Evolutionary conservation across 75 land plant genomes (phyloP), one percentile per base, ranked within the genome.

Genomic region (Cupressus sempervirens): DNA sequence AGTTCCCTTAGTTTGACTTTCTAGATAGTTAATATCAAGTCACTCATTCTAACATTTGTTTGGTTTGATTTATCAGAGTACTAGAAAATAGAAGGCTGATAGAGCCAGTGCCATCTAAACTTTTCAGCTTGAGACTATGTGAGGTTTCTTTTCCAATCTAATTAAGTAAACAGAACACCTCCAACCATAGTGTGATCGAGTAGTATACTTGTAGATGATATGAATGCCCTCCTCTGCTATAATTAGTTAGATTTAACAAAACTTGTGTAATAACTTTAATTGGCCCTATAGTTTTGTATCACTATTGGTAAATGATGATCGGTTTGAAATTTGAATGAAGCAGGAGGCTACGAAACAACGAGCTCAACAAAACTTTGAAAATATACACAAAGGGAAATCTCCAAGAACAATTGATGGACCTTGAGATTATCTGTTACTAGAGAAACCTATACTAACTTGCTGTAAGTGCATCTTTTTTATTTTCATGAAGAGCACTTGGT

Each of bases 111-210:
- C 93, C n/a, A 30, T 35, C 75, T 52, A 40, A 50, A 40, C 77
- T 91, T n/a, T 88, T 93, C 62, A 86, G 89, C 82, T 88, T 89
- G 52, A 93, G 76, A 85, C 88, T 88, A 89, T 93, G 93, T 93
- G 83, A 90, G 91, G 40, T 38, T 38, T 38, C 40, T 65, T 38
- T 76, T 41, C 29, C 8, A 16, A 2, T 77, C 12, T 30, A 23
- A 26, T 26, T 26, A 77, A 77, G 23, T 23, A 9, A 7, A 43
- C 29, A 20, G 9, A 7, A 43, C 29, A 20, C 38, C 23, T 10
- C 0, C 10, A 26, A 6, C 18, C 1, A 77, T 40, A 14, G 2
- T 26, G 4, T 56, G 4, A 16, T 20, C 18, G 18, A 20, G 20
- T 56, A 16, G 4, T 23, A 23, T 16, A 56, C 3, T 14, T 16